Conservation (phyloP, 305 asterid species). For the Plantago coronopus region DNA sequence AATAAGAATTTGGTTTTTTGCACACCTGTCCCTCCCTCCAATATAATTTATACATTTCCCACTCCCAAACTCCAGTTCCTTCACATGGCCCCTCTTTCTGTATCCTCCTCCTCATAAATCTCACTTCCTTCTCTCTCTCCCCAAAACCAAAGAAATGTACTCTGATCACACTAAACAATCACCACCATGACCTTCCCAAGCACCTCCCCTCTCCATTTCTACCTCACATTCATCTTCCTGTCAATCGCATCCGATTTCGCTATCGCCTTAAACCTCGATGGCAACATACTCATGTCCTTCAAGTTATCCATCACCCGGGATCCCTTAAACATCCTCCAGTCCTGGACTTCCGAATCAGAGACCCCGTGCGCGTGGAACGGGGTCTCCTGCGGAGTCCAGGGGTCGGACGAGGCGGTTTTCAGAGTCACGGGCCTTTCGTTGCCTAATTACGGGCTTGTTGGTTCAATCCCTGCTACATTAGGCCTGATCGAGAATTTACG, state of each 20-base stretch:
- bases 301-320: conserved; percentile 49
- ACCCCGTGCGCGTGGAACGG: conserved; percentile 83
- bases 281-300: conserved; percentile 54
- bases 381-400: conserved; percentile 53
- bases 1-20: conserved; percentile 40
- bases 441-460: conserved; percentile 54
- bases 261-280: conserved; percentile 61
- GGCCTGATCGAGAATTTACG: conserved; percentile 59
- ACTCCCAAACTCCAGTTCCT: conserved; percentile 1
- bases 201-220: conserved; percentile 33
- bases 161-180: conserved; percentile 17
- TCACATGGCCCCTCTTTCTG: conserved; percentile 30
- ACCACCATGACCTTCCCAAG: conserved; percentile 49
- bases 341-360: conserved; percentile 45
- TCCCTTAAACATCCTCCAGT: conserved; percentile 47
- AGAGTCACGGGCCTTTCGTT: conserved; percentile 59
- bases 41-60: background rate
- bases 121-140: conserved; percentile 26
- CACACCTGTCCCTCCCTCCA: conserved; percentile 39
- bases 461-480: conserved; percentile 55
- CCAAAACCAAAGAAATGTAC: conserved; percentile 42
- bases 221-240: conserved; percentile 22
- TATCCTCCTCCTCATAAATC: conserved; percentile 28
- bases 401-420: conserved; percentile 40
- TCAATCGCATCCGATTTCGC: conserved; percentile 26